Evolutionary conservation across 2,329 filamentous ascomycete species (phyloP), one percentile per base, ranked within the genome.

Genomic region (Hypoxylon sp.): DNA sequence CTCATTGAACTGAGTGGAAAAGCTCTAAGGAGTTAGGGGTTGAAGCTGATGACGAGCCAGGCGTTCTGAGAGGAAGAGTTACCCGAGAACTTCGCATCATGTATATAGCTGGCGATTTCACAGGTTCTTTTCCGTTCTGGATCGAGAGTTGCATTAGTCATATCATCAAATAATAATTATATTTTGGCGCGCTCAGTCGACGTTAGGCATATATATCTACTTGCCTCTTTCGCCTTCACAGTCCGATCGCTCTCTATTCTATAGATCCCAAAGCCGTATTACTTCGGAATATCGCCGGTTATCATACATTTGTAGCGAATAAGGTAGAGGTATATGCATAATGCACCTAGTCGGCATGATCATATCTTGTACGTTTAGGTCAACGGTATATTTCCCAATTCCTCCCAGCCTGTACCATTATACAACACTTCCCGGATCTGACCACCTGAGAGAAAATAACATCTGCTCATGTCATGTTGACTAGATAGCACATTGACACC

Each of bases 381-480:
- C 11, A 33, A 12, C 30, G 11, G 30, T 11, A 33, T 33, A 42
- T 40, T 54, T 16, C 57, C 57, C 5, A 61, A 26, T 45, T 54
- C 57, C 40, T 54, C 32, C 50, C 49, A 61, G 14, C 49, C 50
- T 24, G 50, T 61, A 9, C 57, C 57, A 22, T 61, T 54, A 30
- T 48, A 61, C 18, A 54, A 49, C 1, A 61, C 57, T 40, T 61
- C 57, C n/a, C 50, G 50, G 8, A 61, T 32, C 32, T 49, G 49
- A 11, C 57, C 57, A 8, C 57, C 50, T 9, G 57, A 61, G 16
- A 61, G 20, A 42, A 61, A 61, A 36, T 61, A 61, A 18, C 57
- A 61, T 49, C 57, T 61, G 14, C 57, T 61, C 57, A 61, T 61
- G 49, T 61, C 57, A 12, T 61, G 49, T 33, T 33, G 28, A 22